Percentiles rank a stretch among this genome's conserved stretches.
phyloP scores from a whole-genome alignment of 2,329 filamentous ascomycete genomes.

The Penicillium sclerotiorum region DNA sequence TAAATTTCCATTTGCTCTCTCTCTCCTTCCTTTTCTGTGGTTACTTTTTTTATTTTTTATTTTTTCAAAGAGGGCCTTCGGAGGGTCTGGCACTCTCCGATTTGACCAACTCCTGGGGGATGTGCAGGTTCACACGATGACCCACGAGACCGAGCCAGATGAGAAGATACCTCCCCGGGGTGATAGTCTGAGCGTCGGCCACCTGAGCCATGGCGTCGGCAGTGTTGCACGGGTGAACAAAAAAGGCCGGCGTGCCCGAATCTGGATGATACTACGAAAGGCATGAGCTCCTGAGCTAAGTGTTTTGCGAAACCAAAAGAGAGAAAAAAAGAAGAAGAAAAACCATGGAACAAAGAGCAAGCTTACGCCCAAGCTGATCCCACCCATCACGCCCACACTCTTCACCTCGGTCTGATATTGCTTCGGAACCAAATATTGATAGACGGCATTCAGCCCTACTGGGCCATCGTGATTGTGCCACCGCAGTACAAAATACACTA shows the following conservation, averaged over 20 bases:
- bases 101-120: conserved; percentile 67
- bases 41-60: conserved; percentile 16
- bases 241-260: conserved; percentile 77
- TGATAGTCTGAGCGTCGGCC: conserved; percentile 44
- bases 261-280: conserved; percentile 74
- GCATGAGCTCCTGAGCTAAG: conserved; percentile 39
- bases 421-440: conserved; percentile 69
- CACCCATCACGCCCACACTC: conserved; percentile 66
- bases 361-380: conserved; percentile 72
- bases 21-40: background rate
- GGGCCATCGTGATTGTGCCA: conserved; percentile 59
- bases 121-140: conserved; percentile 73
- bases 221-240: conserved; percentile 90
- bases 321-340: background rate
- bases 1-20: background rate
- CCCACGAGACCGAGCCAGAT: conserved; percentile 90
- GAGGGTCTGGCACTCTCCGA: conserved; percentile 24
- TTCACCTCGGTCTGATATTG: conserved; percentile 65
- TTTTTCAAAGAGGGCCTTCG: conserved; percentile 16
- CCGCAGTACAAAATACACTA: conserved; percentile 73
- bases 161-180: conserved; percentile 71
- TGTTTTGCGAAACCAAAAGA: conserved; percentile 19
- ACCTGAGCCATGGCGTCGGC: conserved; percentile 75
- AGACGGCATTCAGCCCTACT: conserved; percentile 68
- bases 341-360: conserved; percentile 41